Conservation (phyloP, 2,329 filamentous ascomycete species). For the Chrysosporium keratinophilum region DNA sequence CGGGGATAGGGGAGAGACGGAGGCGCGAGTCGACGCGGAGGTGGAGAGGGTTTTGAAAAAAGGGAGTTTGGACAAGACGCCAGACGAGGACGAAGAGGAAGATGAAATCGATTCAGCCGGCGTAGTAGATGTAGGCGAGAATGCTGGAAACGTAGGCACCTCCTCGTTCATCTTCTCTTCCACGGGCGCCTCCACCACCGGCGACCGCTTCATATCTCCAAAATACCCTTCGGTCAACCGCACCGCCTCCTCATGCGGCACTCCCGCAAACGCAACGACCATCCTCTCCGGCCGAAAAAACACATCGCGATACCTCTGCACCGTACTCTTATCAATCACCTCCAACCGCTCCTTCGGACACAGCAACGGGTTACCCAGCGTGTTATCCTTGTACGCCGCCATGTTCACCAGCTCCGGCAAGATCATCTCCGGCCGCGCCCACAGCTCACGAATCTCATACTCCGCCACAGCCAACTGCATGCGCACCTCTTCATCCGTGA, state of each 20-base stretch:
- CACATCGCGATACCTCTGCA: conserved; percentile 66
- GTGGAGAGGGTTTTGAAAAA: conserved; percentile 85
- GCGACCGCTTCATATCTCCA: conserved; percentile 70
- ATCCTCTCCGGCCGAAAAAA: conserved; percentile 88
- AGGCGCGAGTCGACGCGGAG: conserved; percentile 51
- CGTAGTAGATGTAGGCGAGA: conserved; percentile 26
- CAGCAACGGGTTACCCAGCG: conserved; percentile 81
- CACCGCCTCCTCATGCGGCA: conserved; percentile 71
- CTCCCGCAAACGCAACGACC: conserved; percentile 89
- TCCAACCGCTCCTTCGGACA: conserved; percentile 76
- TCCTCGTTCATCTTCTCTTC: conserved; percentile 17
- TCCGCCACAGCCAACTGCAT: conserved; percentile 83
- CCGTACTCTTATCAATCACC: conserved; percentile 61
- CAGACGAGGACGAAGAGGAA: conserved; percentile 41
- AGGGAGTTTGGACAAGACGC: conserved; percentile 69
- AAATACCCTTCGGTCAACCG: conserved; percentile 73
- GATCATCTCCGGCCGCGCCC: conserved; percentile 93
- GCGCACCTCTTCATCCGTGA: conserved; percentile 76
- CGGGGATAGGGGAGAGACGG: conserved; percentile 46
- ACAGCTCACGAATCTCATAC: conserved; percentile 95
- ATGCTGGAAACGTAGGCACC: conserved; percentile 30
- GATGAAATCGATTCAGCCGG: conserved; percentile 26
- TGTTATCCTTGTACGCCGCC: conserved; percentile 92
- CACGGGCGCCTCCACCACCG: conserved; percentile 40
- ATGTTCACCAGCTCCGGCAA: conserved; percentile 90